Percentiles rank a stretch among this genome's conserved stretches.
phyloP scores from a whole-genome alignment of 2,329 filamentous ascomycete genomes.

The Colletotrichum cuscutae region DNA sequence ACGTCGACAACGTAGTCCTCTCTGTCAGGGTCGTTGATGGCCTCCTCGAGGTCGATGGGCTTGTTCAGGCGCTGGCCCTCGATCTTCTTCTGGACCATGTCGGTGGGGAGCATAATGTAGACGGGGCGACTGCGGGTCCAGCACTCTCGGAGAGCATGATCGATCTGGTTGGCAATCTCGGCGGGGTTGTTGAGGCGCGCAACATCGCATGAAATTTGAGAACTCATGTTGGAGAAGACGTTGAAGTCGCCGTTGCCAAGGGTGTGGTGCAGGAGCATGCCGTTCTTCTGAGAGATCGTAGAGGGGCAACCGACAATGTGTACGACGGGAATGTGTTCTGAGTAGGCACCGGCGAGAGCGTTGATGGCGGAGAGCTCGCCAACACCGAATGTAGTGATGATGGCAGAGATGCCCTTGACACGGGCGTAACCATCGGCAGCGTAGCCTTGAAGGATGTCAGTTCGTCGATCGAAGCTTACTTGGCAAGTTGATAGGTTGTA shows the following conservation, averaged over 20 bases:
- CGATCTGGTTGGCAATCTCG: constrained; percentile 80
- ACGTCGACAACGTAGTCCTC: constrained; percentile 88
- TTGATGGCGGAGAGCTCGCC: constrained; percentile 80
- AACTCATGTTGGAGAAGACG: constrained; percentile 83
- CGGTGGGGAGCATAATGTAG: constrained; percentile 85
- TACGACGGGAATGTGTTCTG: constrained; percentile 77
- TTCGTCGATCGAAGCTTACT: no score
- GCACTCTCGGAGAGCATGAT: constrained; percentile 80
- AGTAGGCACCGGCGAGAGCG: constrained; percentile 78
- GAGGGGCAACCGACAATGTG: constrained; percentile 71
- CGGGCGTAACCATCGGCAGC: constrained; percentile 84
- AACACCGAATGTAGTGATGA: constrained; percentile 82
- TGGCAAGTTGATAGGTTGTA: constrained; percentile 16
- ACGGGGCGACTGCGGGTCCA: constrained; percentile 80
- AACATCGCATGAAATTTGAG: constrained; percentile 75
- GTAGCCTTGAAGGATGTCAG: constrained; percentile 62
- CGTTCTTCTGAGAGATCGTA: constrained; percentile 57
- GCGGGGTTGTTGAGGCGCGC: constrained; percentile 76
- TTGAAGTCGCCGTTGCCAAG: constrained; percentile 84
- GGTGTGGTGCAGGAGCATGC: constrained; percentile 72
- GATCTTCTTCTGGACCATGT: constrained; percentile 81
- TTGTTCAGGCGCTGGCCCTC: constrained; percentile 78
- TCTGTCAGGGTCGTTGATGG: constrained; percentile 73
- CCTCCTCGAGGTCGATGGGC: constrained; percentile 73
- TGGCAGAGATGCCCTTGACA: constrained; percentile 74